A percentile compares a stretch with the other conserved stretches of the same genome.
Evolutionary conservation across 2,329 filamentous ascomycete genomes (phyloP).

Genomic region (Aspergillus sp.): DNA sequence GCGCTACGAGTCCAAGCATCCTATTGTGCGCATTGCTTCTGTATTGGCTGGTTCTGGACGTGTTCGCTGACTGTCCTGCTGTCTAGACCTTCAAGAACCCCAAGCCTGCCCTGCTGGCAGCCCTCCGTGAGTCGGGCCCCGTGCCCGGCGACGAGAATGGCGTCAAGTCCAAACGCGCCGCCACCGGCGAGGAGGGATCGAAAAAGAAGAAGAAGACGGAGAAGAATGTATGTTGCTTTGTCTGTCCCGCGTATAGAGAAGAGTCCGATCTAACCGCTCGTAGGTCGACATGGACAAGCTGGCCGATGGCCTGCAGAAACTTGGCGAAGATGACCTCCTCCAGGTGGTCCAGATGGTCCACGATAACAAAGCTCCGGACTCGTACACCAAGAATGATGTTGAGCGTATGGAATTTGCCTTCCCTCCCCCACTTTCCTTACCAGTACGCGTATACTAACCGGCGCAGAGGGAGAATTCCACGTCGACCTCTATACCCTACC

Average conservation of each 20-base stretch:
- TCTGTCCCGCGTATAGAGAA: background rate
- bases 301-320: constrained; percentile 82
- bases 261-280: background rate
- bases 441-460: constrained; percentile 18
- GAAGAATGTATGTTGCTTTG: constrained; percentile 49
- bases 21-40: constrained; percentile 52
- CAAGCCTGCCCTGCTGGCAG: constrained; percentile 75
- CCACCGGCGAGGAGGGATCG: constrained; percentile 55
- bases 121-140: constrained; percentile 78
- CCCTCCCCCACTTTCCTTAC: background rate
- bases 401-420: constrained; percentile 67
- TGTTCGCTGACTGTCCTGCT: background rate
- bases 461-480: constrained; percentile 87
- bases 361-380: constrained; percentile 90
- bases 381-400: constrained; percentile 95
- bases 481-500: constrained; percentile 98
- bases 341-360: constrained; percentile 98
- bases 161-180: constrained; percentile 60
- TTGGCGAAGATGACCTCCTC: constrained; percentile 88
- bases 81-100: constrained; percentile 81
- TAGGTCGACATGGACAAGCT: constrained; percentile 92
- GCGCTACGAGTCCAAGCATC: constrained; percentile 79
- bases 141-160: constrained; percentile 71
- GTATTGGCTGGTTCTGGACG: constrained; percentile 14
- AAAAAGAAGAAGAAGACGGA: constrained; percentile 75